Evolutionary conservation across 2,329 filamentous ascomycete genomes (phyloP), one percentile per base, ranked within the genome.

Genomic region (Metarhizium humberi): DNA sequence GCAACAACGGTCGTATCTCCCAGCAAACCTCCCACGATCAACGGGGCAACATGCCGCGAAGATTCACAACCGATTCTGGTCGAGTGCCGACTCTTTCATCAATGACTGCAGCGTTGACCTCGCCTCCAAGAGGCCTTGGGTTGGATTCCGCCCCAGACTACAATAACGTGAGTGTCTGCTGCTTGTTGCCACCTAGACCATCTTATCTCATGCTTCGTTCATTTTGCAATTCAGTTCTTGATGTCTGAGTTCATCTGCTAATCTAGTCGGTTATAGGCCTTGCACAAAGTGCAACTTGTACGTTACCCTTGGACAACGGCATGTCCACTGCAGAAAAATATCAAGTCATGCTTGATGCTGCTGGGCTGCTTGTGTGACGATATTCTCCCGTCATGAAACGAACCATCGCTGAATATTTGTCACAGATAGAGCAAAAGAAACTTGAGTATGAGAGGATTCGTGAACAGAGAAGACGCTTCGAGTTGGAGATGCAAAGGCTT

Each of bases 31-130:
- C 80, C 60, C 80, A 83, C 70, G 90, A 95, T 67, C 81, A 81
- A 61, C 85, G 92, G 71, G 82, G 84, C 60, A 85, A 85, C 64
- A 78, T 97, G 69, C 90, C 92, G 72, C 86, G 92, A 67, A 87
- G 92, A 68, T 97, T 97, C 74, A 97, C 92, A 60, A 94, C 92
- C 56, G 95, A 96, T 74, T 85, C 89, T 74, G 80, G 90, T 73
- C 81, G 91, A 79, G 77, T 92, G 73, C 87, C 88, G 71, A 90
- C 87, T 68, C 76, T 89, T 72, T 82, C 79, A 56, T 80, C 82
- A 58, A 74, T 65, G 54, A 56, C 56, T 47, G 54, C 60, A 25
- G 50, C 51, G 50, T 51, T 92, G 67, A 78, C 79, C 43, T 69
- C 73, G 50, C 75, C 75, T 62, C 73, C 75, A 63, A 77, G 78